Base-by-base conservation (phyloP, 2,329 filamentous ascomycete species). In the Exophiala spinifera region DNA sequence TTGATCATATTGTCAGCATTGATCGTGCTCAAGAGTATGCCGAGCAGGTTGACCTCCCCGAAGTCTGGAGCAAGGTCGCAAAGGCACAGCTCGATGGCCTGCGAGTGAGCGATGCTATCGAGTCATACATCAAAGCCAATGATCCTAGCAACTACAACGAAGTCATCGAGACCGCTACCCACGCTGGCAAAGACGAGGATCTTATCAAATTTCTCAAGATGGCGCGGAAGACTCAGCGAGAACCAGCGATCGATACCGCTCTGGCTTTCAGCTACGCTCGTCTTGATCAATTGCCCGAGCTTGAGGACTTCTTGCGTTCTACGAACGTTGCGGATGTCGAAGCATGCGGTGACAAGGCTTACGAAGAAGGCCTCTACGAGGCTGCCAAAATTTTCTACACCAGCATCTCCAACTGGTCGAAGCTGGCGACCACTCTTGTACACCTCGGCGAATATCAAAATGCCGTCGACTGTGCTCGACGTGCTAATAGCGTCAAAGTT, bases 401-500 rank as follows among this genome's bases (percentile, higher is more conserved):
- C 52, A 97, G 89, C 76, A 95, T 99, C 70, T 99, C 94, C 51
- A 99, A 99, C 82, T 99, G 94, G 94, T 92, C 92, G 52, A 99
- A 99, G 79, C 85, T 99, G 66, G 91, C 94, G 13, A 97, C 94
- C 10, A 99, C 94, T 10, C 83, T 97, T 57, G 94, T 99, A n/a
- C 91, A 97, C 72, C 84, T 99, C 5, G 88, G 86, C 62, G 94
- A 99, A 65, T 97, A 99, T 77, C 95, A 99, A 74, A 90, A 90
- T 64, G 94, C 94, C 43, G 94, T 99, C 39, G 94, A 99, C 72
- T 96, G 91, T 67, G 94, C 95, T 21, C 89, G 94, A 71, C 97
- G 99, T 77, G 94, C 94, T 66, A 99, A 97, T 80, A 97, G 90
- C 74, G 91, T 96, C 74, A 96, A 95, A 79, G 94, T 99, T 49